Evolutionary conservation across 768 basidiomycete species (phyloP).

Genomic region (Tubosaeta brunneosetosa): DNA sequence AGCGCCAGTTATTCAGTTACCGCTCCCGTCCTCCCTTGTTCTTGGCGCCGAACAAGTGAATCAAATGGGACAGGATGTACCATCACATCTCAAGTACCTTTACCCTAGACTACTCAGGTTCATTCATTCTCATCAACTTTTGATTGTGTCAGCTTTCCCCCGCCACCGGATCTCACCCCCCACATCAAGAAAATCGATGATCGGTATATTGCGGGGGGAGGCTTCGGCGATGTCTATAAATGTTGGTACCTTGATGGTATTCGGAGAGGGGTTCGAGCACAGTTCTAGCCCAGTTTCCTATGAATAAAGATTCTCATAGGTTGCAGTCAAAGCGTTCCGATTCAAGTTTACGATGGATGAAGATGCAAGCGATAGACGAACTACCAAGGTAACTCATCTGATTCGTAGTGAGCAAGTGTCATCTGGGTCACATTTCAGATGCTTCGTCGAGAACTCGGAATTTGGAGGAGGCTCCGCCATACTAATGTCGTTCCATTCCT

Average conservation of each 20-base stretch:
- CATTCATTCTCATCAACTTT: too few relatives aligned
- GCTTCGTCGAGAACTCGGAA: conserved; percentile 26
- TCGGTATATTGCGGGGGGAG: conserved; percentile 3
- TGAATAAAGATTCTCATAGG: conserved; percentile 1
- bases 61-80: too few relatives aligned
- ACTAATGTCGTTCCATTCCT: conserved; percentile 26
- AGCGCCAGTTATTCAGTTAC: too few relatives aligned
- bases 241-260: conserved; percentile 3
- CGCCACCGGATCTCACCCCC: conserved; percentile 7
- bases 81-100: too few relatives aligned
- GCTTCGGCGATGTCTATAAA: conserved; percentile 15
- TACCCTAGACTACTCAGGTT: too few relatives aligned
- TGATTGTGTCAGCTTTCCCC: background rate
- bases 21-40: too few relatives aligned
- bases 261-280: conserved; percentile 3
- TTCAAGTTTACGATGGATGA: conserved; percentile 6
- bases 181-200: background rate
- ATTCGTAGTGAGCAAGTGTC: too few relatives aligned
- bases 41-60: too few relatives aligned
- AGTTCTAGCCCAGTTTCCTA: too few relatives aligned
- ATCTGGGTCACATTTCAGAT: conserved; percentile 3
- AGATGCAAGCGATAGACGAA: background rate
- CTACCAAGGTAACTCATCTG: background rate
- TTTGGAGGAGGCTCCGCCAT: conserved; percentile 27
- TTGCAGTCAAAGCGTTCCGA: conserved; percentile 24